These are phyloP conservation scores for Stachybotrys elegans DNA, from an alignment of 2,329 filamentous ascomycete species.

Conservation along the genomic window DNA sequence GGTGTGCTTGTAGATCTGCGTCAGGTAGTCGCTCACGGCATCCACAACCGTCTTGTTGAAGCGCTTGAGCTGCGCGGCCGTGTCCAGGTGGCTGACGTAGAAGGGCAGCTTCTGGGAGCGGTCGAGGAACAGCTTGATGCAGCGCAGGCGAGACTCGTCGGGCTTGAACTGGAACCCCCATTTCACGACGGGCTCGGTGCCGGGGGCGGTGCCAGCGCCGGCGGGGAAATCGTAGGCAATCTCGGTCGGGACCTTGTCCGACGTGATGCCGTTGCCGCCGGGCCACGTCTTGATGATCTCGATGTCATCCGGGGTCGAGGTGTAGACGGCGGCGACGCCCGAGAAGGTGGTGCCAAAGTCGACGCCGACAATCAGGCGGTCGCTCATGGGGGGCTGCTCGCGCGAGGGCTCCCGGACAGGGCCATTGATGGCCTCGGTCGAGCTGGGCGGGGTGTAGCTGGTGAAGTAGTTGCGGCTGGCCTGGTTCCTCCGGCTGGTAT, in stretches of 20 bases:
- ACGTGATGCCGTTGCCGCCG: constrained; percentile 79
- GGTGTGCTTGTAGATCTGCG: constrained; percentile 70
- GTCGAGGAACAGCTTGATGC: constrained; percentile 81
- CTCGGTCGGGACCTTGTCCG: constrained; percentile 80
- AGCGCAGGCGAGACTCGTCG: constrained; percentile 69
- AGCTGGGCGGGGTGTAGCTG: constrained; percentile 48
- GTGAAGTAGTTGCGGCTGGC: constrained; percentile 54
- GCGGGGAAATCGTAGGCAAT: constrained; percentile 54
- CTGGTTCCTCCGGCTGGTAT: constrained; percentile 43
- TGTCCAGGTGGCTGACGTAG: constrained; percentile 74
- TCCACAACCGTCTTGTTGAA: constrained; percentile 74
- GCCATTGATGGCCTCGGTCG: constrained; percentile 58
- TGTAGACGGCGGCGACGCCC: constrained; percentile 70
- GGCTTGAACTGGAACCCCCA: constrained; percentile 83
- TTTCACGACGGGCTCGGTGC: constrained; percentile 50
- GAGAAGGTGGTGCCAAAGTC: constrained; percentile 85
- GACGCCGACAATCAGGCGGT: constrained; percentile 70
- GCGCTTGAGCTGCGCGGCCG: constrained; percentile 68
- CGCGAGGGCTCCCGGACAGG: constrained; percentile 51
- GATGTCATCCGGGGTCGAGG: constrained; percentile 70
- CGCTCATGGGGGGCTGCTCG: constrained; percentile 47
- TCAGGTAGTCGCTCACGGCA: constrained; percentile 74
- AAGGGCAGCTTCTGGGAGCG: constrained; percentile 75
- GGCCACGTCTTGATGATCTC: constrained; percentile 85
- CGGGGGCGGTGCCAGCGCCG: constrained; percentile 20